Conservation (phyloP, 345 rosid species). For the Linum trigynum region DNA sequence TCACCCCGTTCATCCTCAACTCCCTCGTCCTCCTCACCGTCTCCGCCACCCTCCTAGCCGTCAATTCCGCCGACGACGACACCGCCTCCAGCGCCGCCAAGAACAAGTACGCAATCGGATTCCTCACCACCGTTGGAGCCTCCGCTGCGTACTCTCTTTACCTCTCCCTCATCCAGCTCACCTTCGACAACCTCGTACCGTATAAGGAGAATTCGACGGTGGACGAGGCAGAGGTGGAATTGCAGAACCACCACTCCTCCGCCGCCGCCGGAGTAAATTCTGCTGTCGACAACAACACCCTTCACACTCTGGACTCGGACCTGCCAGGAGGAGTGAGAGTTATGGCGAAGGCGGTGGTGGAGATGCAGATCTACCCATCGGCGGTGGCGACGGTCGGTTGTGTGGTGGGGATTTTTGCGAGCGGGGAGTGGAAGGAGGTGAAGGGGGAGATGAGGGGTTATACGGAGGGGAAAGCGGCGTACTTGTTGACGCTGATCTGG, state of each 20-base stretch:
- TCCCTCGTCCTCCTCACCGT: constrained; percentile 40
- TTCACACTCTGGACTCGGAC: too few relatives aligned
- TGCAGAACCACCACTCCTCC: too few relatives aligned
- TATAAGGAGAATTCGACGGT: constrained; percentile 10
- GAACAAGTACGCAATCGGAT: constrained; percentile 33
- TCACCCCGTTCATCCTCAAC: constrained; percentile 39
- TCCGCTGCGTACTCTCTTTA: constrained; percentile 37
- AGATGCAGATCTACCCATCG: constrained; percentile 40
- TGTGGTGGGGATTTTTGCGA: constrained; percentile 33
- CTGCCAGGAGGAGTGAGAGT: too few relatives aligned
- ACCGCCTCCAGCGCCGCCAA: constrained; percentile 6
- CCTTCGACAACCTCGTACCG: constrained; percentile 36
- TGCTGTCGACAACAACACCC: too few relatives aligned
- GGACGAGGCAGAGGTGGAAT: background rate
- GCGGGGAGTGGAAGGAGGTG: constrained; percentile 39
- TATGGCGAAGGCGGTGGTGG: constrained; percentile 15
- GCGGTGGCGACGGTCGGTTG: constrained; percentile 35
- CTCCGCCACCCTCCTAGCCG: constrained; percentile 43
- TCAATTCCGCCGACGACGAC: constrained; percentile 32
- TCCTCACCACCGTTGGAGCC: constrained; percentile 36
- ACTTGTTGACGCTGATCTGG: constrained; percentile 40
- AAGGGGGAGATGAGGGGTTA: constrained; percentile 31
- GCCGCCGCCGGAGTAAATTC: too few relatives aligned
- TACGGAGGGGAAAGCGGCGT: constrained; percentile 27
- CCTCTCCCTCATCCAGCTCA: constrained; percentile 39